These are phyloP conservation scores for Cryptosporidium canis DNA, from an alignment of 169 alveolate species.

Conservation along the genomic window DNA sequence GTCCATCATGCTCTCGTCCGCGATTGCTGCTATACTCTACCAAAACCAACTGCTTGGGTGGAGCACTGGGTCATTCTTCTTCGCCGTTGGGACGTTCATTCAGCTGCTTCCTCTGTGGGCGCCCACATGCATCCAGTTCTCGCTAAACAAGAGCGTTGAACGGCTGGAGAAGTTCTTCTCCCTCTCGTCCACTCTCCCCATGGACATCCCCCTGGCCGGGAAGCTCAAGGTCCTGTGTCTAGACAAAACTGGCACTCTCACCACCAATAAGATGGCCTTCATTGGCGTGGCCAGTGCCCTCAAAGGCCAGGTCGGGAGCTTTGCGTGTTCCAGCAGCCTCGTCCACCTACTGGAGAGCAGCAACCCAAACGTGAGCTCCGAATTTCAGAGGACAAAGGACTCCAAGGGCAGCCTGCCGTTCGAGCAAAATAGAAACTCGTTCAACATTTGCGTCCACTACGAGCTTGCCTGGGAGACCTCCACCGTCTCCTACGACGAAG, in stretches of 20 bases:
- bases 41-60: constrained; percentile 56
- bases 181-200: constrained; percentile 16
- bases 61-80: constrained; percentile 70
- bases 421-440: not conserved
- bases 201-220: constrained; percentile 62
- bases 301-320: not conserved
- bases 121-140: constrained; percentile 55
- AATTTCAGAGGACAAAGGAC: not conserved
- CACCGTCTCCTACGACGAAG: constrained; percentile 58
- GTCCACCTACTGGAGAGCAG: not conserved
- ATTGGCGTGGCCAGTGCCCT: constrained; percentile 1
- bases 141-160: constrained; percentile 41
- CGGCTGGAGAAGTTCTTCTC: not conserved
- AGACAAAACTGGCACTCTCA: constrained; percentile 68
- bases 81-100: constrained; percentile 69
- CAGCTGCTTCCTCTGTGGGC: constrained; percentile 66
- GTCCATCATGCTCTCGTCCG: constrained; percentile 10
- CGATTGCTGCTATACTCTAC: constrained; percentile 3
- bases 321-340: not conserved
- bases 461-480: constrained; percentile 49
- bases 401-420: not conserved
- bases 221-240: constrained; percentile 54
- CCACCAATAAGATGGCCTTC: constrained; percentile 39
- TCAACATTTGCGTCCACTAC: constrained; percentile 6
- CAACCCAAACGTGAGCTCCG: not conserved